These are phyloP conservation scores for Stachybotrys elegans DNA, from an alignment of 2,329 filamentous ascomycete species.

Conservation along the genomic window DNA sequence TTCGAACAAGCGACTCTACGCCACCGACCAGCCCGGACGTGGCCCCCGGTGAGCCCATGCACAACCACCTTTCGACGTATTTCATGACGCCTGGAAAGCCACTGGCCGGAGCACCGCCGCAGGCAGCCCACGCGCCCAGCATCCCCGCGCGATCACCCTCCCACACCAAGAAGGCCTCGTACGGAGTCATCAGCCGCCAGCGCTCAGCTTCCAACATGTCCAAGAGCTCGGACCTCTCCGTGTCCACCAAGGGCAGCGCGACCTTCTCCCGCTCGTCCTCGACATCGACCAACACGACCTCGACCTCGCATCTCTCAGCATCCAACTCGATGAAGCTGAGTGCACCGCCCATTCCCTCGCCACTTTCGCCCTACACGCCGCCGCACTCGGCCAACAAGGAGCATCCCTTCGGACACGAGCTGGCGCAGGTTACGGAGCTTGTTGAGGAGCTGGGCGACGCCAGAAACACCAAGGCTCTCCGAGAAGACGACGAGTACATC, in stretches of 20 bases:
- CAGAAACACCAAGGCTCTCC: no score
- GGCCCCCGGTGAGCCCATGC: slow-evolving; percentile 46
- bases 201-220: slow-evolving; percentile 59
- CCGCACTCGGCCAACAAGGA: slow-evolving; percentile 31
- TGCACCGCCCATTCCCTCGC: slow-evolving; percentile 19
- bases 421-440: slow-evolving; percentile 88
- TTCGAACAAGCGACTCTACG: slow-evolving; percentile 49
- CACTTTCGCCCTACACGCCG: slow-evolving; percentile 22
- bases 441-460: slow-evolving; percentile 77
- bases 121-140: slow-evolving; percentile 37
- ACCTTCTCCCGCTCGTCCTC: slow-evolving; percentile 54
- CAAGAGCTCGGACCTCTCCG: slow-evolving; percentile 45
- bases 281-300: slow-evolving; percentile 47
- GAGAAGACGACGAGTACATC: slow-evolving; percentile 64
- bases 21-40: slow-evolving; percentile 66
- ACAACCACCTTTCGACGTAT: slow-evolving; percentile 65
- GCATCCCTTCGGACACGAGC: slow-evolving; percentile 83
- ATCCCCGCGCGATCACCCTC: slow-evolving; percentile 77
- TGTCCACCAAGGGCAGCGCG: slow-evolving; percentile 53
- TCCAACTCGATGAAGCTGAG: slow-evolving; percentile 21
- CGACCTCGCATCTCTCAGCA: slow-evolving; percentile 34
- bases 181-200: slow-evolving; percentile 66
- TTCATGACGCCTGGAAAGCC: slow-evolving; percentile 50
- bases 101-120: slow-evolving; percentile 20
- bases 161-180: slow-evolving; percentile 79